Evolutionary conservation across 2,329 filamentous ascomycete species (phyloP).

Genomic region (Cephalotrichum gorgonifer): DNA sequence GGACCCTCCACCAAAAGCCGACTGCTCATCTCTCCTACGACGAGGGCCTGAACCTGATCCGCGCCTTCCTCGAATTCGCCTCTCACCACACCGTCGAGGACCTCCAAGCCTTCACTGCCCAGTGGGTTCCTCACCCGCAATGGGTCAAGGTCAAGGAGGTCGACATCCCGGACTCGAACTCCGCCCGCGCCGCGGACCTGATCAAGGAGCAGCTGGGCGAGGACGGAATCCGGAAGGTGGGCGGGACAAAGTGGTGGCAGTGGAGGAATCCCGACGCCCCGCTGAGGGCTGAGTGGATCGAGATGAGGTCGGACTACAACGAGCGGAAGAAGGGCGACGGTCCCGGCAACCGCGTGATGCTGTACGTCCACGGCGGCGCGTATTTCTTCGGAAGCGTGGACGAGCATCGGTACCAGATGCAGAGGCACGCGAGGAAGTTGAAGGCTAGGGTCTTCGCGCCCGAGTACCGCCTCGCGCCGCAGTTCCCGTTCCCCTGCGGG

Average conservation of each 20-base stretch:
- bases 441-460: conserved; percentile 84
- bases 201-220: conserved; percentile 67
- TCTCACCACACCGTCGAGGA: conserved; percentile 90
- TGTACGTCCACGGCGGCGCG: conserved; percentile 89
- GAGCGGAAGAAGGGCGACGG: conserved; percentile 51
- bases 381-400: conserved; percentile 96
- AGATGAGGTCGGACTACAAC: conserved; percentile 77
- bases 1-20: conserved; percentile 64
- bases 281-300: conserved; percentile 85
- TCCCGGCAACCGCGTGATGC: conserved; percentile 63
- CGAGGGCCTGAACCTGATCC: conserved; percentile 79
- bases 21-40: conserved; percentile 91
- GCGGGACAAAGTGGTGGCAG: conserved; percentile 81
- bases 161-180: conserved; percentile 51
- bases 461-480: conserved; percentile 76
- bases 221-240: conserved; percentile 63
- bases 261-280: conserved; percentile 61
- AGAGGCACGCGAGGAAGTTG: conserved; percentile 87
- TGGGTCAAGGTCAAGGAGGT: conserved; percentile 76
- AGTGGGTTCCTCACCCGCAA: conserved; percentile 81
- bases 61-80: conserved; percentile 74
- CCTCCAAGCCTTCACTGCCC: conserved; percentile 78
- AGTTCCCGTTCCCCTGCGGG: conserved; percentile 92
- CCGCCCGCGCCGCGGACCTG: conserved; percentile 55
- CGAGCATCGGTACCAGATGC: conserved; percentile 96